phyloP scores from a whole-genome alignment of 1,284 basidiomycete species.

The Entoloma clypeatum region DNA sequence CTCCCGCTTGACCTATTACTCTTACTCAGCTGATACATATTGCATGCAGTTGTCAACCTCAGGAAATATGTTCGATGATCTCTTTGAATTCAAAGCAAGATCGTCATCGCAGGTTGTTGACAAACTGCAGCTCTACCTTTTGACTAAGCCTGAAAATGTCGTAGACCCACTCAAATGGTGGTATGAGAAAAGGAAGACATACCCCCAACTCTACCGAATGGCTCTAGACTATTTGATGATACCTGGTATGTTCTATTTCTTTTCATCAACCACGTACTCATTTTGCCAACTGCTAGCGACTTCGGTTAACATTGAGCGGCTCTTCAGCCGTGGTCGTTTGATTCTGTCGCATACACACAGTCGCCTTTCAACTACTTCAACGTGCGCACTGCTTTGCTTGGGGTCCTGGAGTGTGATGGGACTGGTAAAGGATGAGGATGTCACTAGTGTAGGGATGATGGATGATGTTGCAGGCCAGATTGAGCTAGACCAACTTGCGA shows the following conservation, averaged over 20 bases:
- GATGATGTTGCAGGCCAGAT: slow-evolving; percentile 7
- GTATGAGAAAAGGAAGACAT: slow-evolving; percentile 7
- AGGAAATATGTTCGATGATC: slow-evolving; percentile 4
- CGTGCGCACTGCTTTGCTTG: slow-evolving; percentile 25
- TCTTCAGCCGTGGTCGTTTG: slow-evolving; percentile 25
- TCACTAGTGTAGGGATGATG: background rate
- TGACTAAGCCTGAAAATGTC: slow-evolving; percentile 1
- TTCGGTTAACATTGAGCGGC: slow-evolving; percentile 19
- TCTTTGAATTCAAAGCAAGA: slow-evolving; percentile 1
- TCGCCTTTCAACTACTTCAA: slow-evolving; percentile 21
- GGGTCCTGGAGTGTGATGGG: slow-evolving; percentile 23
- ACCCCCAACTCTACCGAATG: slow-evolving; percentile 16
- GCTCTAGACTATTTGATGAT: slow-evolving; percentile 16
- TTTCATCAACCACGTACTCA: background rate
- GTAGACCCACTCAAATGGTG: slow-evolving; percentile 8
- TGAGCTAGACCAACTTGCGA: background rate
- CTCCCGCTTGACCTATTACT: too few relatives aligned
- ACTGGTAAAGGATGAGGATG: slow-evolving; percentile 23
- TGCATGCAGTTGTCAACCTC: background rate
- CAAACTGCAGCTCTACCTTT: slow-evolving; percentile 5
- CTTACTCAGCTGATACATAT: background rate
- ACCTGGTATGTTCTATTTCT: slow-evolving; percentile 13
- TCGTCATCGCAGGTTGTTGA: background rate
- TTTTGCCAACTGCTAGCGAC: slow-evolving; percentile 1
- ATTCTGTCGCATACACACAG: slow-evolving; percentile 24